Percentiles rank a stretch among this genome's conserved stretches.
These are phyloP conservation scores for Zangia roseola DNA, from an alignment of 768 basidiomycete genomes.

Conservation along the genomic window DNA sequence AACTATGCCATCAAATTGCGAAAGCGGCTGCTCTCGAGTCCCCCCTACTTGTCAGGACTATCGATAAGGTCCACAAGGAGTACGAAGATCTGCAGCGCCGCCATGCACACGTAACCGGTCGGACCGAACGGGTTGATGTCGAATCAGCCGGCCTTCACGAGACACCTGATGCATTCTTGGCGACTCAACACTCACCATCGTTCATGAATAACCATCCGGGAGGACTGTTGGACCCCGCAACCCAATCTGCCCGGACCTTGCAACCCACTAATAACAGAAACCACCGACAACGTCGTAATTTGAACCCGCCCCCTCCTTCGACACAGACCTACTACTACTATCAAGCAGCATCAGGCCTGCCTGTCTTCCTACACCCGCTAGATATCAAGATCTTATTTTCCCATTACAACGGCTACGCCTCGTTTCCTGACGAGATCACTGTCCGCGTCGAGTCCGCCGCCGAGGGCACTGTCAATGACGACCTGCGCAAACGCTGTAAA, in stretches of 20 bases:
- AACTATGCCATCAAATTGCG: conserved; percentile 75
- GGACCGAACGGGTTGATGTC: conserved; percentile 21
- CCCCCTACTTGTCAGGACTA: conserved; percentile 55
- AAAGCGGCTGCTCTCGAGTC: conserved; percentile 78
- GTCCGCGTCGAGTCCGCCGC: conserved; percentile 76
- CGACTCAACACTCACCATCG: conserved; percentile 34
- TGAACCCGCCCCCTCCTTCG: conserved; percentile 84
- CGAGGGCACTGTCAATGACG: conserved; percentile 86
- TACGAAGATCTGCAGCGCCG: conserved; percentile 53
- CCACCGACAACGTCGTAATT: conserved; percentile 67
- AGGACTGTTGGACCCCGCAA: conserved; percentile 4
- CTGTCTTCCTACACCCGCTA: conserved; percentile 91
- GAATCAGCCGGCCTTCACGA: conserved; percentile 31
- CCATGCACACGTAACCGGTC: conserved; percentile 10
- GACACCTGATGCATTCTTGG: conserved; percentile 60
- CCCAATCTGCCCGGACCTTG: conserved; percentile 5
- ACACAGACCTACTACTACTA: conserved; percentile 95
- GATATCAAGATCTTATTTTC: conserved; percentile 92
- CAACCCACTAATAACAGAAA: conserved; percentile 34
- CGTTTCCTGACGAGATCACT: conserved; percentile 80
- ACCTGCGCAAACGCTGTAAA: conserved; percentile 91
- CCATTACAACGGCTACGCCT: conserved; percentile 75
- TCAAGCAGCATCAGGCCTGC: conserved; percentile 87
- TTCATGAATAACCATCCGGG: conserved; percentile 9
- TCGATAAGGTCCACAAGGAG: conserved; percentile 62